Conservation (phyloP, 495 filamentous ascomycete species). For the Amniculicola lignicola region DNA sequence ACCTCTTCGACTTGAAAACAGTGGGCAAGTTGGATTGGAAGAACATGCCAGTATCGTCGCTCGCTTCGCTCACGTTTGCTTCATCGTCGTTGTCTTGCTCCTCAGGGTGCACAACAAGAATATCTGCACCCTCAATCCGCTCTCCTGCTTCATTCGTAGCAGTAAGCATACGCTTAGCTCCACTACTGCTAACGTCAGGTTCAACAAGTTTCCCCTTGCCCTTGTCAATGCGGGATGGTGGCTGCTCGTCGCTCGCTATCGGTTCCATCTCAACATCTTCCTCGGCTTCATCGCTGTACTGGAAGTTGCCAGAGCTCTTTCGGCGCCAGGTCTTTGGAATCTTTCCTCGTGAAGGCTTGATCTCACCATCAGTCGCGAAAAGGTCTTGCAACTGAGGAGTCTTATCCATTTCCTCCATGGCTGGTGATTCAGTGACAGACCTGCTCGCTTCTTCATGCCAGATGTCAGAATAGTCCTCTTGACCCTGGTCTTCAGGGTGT, state of each 20-base stretch:
- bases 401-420: slow-evolving; percentile 13
- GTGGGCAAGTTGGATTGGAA: slow-evolving; percentile 38
- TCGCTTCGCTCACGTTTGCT: slow-evolving; percentile 29
- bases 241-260: not conserved
- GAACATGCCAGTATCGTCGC: slow-evolving; percentile 41
- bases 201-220: slow-evolving; percentile 18
- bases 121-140: slow-evolving; percentile 50
- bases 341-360: slow-evolving; percentile 41
- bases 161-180: not conserved
- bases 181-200: not conserved
- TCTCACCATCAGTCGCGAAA: slow-evolving; percentile 18
- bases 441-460: slow-evolving; percentile 47
- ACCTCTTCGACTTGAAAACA: slow-evolving; percentile 26
- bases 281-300: slow-evolving; percentile 38
- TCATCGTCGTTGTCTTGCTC: slow-evolving; percentile 10
- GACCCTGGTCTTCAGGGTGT: slow-evolving; percentile 12
- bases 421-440: too few species aligned
- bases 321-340: slow-evolving; percentile 47
- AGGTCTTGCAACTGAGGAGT: slow-evolving; percentile 31
- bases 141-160: slow-evolving; percentile 12
- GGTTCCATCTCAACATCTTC: slow-evolving; percentile 2
- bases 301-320: slow-evolving; percentile 39
- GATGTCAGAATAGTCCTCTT: slow-evolving; percentile 39
- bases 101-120: slow-evolving; percentile 42
- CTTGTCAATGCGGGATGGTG: slow-evolving; percentile 1